Conservation (phyloP, 2,329 filamentous ascomycete genomes). For the Cordyceps tenuipes region DNA sequence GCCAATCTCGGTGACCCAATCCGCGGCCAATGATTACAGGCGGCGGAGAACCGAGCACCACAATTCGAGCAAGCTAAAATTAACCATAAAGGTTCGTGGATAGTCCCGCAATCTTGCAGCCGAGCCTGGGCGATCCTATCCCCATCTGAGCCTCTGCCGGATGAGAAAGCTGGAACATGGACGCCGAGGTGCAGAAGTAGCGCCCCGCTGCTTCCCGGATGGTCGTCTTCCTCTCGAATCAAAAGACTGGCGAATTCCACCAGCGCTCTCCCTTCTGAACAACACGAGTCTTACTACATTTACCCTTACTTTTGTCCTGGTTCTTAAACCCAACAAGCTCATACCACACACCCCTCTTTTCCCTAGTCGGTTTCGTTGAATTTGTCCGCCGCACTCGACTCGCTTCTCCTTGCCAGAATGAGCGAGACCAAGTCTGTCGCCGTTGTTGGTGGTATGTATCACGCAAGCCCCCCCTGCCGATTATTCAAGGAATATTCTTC, state of each 20-base stretch:
- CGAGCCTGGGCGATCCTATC: slow-evolving; percentile 5
- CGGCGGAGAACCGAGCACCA: neutral
- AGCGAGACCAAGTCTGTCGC: slow-evolving; percentile 12
- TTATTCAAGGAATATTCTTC: neutral
- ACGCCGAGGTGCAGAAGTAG: neutral
- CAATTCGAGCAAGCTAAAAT: neutral
- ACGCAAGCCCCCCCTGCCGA: neutral
- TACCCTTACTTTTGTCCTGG: neutral
- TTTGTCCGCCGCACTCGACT: neutral
- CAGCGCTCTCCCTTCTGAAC: neutral
- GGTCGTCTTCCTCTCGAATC: neutral
- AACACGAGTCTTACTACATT: neutral
- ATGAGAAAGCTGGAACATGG: neutral
- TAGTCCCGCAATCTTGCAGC: neutral
- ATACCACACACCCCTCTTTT: neutral
- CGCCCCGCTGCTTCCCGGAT: neutral
- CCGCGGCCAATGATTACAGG: neutral
- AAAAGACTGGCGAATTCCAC: slow-evolving; percentile 1
- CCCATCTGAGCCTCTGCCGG: neutral
- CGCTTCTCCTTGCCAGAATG: neutral
- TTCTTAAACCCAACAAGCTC: neutral
- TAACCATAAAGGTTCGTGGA: slow-evolving; percentile 8
- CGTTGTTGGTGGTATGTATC: slow-evolving; percentile 13
- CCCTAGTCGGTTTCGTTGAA: neutral
- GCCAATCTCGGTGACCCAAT: neutral